Evolutionary conservation across 371 early-diverging fungal species (phyloP), one percentile per base, ranked within the genome.

Genomic region (Apophysomyces ossiformis): DNA sequence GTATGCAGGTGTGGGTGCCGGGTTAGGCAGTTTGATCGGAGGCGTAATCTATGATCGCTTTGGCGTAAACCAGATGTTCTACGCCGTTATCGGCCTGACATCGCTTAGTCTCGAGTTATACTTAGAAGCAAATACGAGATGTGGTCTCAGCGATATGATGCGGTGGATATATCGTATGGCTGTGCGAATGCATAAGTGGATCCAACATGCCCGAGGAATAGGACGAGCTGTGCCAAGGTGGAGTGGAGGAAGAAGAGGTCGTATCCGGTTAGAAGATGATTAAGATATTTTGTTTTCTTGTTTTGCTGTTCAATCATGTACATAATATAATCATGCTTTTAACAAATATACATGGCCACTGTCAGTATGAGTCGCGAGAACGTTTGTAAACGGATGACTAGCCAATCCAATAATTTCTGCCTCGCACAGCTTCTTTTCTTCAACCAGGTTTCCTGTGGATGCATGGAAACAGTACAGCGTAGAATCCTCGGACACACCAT

Each of bases 381-480:
- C 82, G 63, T 95, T 96, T 15, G 91, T 73, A 46, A 83, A 86
- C 4, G 96, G 94, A 75, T 94, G 95, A 39, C 89, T 80, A 0
- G 80, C 72, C 9, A 93, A 68, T 5, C 91, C 92, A 70, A 92
- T 89, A 0, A 91, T 79, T 68, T 95, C 94, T 0, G 84, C 70
- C 8, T 90, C 87, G 46, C 72, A 65, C 4, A 89, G 45, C 45
- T 77, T 74, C 37, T 58, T 45, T 26, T 72, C 70, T 0, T 76
- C 76, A 8, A 74, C 56, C 7, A 72, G 44, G 18, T 69, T 64
- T 6, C 90, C 92, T 12, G 84, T 78, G 11, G 82, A 78, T 0
- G 85, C 70, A 16, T 83, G 72, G 67, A 90, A 90, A 61, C 85
- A 86, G 45, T 89, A 87, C 65, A 93, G 66, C 0, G 67, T 66